Conservation (phyloP, 1,139 yeast genomes). For the Petasospora fabianii region DNA sequence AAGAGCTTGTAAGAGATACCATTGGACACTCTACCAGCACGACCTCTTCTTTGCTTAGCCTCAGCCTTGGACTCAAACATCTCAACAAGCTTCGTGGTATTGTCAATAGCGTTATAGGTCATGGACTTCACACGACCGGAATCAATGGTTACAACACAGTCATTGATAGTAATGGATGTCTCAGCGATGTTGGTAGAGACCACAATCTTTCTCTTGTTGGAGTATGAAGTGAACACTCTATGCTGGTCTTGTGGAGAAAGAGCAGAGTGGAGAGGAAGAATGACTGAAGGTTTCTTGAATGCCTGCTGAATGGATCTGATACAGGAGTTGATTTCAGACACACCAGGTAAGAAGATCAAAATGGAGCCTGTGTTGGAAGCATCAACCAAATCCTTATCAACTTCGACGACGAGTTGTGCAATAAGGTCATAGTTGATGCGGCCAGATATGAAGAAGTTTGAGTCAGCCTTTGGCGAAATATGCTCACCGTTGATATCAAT, state of each 20-base stretch:
- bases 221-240: constrained; percentile 60
- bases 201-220: constrained; percentile 67
- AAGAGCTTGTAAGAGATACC: constrained; percentile 83
- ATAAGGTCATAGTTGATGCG: constrained; percentile 73
- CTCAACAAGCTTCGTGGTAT: constrained; percentile 71
- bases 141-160: constrained; percentile 89
- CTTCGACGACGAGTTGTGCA: constrained; percentile 47
- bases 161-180: constrained; percentile 89
- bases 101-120: constrained; percentile 61
- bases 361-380: constrained; percentile 64
- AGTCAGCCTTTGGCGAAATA: constrained; percentile 56
- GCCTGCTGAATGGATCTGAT: constrained; percentile 30
- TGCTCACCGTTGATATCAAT: constrained; percentile 34
- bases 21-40: constrained; percentile 92
- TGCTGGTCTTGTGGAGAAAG: constrained; percentile 80
- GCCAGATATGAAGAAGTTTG: constrained; percentile 59
- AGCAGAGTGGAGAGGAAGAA: constrained; percentile 84
- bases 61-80: constrained; percentile 91
- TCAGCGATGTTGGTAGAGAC: constrained; percentile 88
- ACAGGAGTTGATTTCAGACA: constrained; percentile 75
- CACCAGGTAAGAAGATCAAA: constrained; percentile 84
- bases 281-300: constrained; percentile 31
- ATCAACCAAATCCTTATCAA: constrained; percentile 44
- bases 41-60: constrained; percentile 89
- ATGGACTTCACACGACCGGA: constrained; percentile 81